A percentile compares a stretch with the other conserved stretches of the same genome.
Evolutionary conservation across 106 monocot genomes (phyloP).

Genomic region (Iris macrosiphon): DNA sequence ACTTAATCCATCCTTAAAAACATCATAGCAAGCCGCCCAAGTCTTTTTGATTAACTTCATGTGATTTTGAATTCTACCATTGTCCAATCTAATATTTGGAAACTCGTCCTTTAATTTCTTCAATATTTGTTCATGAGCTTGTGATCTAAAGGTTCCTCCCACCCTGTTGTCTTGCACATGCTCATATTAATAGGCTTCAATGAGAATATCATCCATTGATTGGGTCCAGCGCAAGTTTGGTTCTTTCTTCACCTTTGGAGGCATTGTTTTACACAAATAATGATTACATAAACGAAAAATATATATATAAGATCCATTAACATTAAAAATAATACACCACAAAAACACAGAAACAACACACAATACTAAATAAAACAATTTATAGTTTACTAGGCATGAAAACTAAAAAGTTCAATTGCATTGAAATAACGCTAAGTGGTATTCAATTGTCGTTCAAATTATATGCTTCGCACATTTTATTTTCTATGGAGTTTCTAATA

Average conservation of each 20-base stretch:
- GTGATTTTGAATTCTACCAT: neutral
- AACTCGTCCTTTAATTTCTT: neutral
- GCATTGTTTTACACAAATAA: too few relatives aligned
- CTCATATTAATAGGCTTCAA: neutral
- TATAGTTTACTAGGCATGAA: too few relatives aligned
- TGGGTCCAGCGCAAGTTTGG: neutral
- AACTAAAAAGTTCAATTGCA: too few relatives aligned
- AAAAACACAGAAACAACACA: too few relatives aligned
- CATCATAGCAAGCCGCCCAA: neutral
- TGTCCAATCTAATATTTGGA: neutral
- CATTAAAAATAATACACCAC: too few relatives aligned
- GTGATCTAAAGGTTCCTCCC: neutral
- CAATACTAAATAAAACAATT: too few relatives aligned
- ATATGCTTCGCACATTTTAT: neutral
- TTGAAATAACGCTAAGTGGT: too few relatives aligned
- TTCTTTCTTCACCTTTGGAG: neutral
- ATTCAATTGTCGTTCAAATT: too few relatives aligned
- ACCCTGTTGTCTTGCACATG: neutral
- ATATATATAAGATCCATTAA: too few relatives aligned
- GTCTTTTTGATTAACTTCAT: neutral
- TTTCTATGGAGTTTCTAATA: neutral
- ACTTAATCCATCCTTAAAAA: neutral
- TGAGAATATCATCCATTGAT: neutral
- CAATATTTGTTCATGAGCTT: neutral
- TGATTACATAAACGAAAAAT: too few relatives aligned